Evolutionary conservation across 148 eudicot species (phyloP).

Genomic region (Suaeda aralocaspica): DNA sequence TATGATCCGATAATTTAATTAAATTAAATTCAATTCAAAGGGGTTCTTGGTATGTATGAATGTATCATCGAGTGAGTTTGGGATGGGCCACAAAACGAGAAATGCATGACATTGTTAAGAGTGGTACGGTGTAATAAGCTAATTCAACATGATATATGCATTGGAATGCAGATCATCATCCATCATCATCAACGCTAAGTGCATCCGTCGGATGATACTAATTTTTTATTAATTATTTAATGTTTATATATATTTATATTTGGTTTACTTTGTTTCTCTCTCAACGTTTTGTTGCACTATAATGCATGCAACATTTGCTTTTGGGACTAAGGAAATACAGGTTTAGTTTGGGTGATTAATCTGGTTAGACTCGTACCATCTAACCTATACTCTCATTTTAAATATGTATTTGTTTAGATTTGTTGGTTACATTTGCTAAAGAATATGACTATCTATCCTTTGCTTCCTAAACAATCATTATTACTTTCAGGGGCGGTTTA

Average conservation of each 20-base stretch:
- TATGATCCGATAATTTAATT: background rate
- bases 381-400: slow-evolving; percentile 20
- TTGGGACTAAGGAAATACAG: slow-evolving; percentile 38
- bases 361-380: slow-evolving; percentile 46
- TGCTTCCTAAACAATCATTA: slow-evolving; percentile 28
- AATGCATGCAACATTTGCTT: slow-evolving; percentile 30
- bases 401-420: slow-evolving; percentile 30
- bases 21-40: no score
- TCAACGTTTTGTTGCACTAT: slow-evolving; percentile 4
- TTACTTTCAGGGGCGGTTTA: no score
- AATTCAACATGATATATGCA: slow-evolving; percentile 39
- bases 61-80: no score
- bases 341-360: slow-evolving; percentile 68
- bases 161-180: slow-evolving; percentile 28
- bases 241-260: no score
- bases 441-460: slow-evolving; percentile 23
- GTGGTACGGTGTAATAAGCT: no score
- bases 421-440: slow-evolving; percentile 28
- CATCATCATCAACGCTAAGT: no score
- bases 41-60: no score
- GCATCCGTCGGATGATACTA: no score
- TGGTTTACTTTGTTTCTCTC: no score
- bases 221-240: no score
- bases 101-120: slow-evolving; percentile 47
- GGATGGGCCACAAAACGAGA: slow-evolving; percentile 32